These are phyloP conservation scores for Coelastrella sp. DNA, from an alignment of 139 green algal genomes.

Conservation along the genomic window DNA sequence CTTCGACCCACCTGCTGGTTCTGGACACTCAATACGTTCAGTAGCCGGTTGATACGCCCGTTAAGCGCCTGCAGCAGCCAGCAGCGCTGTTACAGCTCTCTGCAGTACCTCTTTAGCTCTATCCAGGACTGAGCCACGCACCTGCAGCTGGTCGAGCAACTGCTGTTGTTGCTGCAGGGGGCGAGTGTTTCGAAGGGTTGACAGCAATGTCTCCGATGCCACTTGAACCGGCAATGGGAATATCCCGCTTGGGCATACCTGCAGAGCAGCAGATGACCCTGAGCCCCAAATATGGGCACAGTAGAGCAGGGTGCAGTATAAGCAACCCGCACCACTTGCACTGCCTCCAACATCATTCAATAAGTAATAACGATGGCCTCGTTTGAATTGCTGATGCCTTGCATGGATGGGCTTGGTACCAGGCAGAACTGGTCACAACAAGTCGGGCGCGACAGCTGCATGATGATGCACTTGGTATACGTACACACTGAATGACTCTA, in stretches of 20 bases:
- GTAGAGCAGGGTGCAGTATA: too few species aligned
- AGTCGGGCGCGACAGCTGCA: not conserved
- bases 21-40: not conserved
- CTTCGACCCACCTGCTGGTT: not conserved
- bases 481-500: too few species aligned
- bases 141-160: constrained; percentile 39
- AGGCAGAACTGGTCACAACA: not conserved
- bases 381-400: not conserved
- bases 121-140: not conserved
- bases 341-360: not conserved
- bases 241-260: constrained; percentile 14
- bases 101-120: too few species aligned
- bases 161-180: constrained; percentile 2
- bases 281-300: too few species aligned
- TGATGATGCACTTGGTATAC: not conserved
- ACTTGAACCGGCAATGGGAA: not conserved
- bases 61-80: constrained; percentile 6
- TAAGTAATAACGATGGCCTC: not conserved
- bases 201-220: not conserved
- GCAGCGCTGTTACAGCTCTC: not conserved
- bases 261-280: not conserved
- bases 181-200: not conserved
- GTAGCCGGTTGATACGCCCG: not conserved
- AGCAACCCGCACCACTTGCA: not conserved
- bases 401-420: not conserved